Percentiles rank a stretch among this genome's conserved stretches.
Conservation (phyloP, 345 rosid genomes). For the Eucalyptus curtisii region DNA sequence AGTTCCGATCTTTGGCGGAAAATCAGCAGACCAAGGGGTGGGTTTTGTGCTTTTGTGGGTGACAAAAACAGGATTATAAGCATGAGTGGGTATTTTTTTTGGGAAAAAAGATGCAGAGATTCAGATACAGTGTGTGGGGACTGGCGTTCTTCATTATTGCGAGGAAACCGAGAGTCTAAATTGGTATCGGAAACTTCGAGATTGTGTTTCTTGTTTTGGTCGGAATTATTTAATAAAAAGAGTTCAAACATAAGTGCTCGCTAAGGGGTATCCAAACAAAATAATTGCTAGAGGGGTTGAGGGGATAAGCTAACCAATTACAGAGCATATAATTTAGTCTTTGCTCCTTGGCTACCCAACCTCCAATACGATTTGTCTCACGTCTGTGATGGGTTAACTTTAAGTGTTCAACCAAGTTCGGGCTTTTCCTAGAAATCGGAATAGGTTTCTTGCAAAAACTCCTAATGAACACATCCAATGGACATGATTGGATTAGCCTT, state of each 20-base stretch:
- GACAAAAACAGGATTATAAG: background rate
- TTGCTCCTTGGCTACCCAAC: too few species aligned
- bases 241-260: too few species aligned
- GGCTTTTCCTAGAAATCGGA: slow-evolving; percentile 73
- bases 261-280: too few species aligned
- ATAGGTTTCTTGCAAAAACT: slow-evolving; percentile 31
- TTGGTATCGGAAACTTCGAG: slow-evolving; percentile 6
- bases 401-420: slow-evolving; percentile 38
- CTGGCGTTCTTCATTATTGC: slow-evolving; percentile 9
- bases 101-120: background rate
- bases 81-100: background rate
- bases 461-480: slow-evolving; percentile 3
- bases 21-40: background rate
- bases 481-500: slow-evolving; percentile 8
- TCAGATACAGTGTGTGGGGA: background rate
- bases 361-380: too few species aligned
- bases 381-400: too few species aligned
- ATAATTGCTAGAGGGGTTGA: too few species aligned
- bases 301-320: too few species aligned
- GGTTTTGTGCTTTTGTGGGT: background rate
- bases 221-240: too few species aligned
- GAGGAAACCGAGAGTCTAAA: slow-evolving; percentile 8
- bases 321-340: too few species aligned
- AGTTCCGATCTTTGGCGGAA: background rate
- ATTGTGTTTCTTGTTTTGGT: background rate